Percentiles rank a stretch among this genome's conserved stretches.
Evolutionary conservation across 768 basidiomycete species (phyloP).

Genomic region (Kondoa malvinella): DNA sequence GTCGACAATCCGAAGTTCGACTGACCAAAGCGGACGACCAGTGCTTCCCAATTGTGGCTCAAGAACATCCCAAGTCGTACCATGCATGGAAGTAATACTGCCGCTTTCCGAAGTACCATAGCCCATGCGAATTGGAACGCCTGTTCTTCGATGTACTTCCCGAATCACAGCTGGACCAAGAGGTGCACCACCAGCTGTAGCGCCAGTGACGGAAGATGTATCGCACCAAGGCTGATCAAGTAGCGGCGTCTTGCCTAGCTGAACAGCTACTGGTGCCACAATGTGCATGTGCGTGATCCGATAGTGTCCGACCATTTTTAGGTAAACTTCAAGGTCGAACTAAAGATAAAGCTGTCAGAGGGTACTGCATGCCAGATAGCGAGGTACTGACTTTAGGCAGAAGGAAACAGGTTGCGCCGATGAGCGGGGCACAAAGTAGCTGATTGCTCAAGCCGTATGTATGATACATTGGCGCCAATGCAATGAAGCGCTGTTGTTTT

Average conservation of each 20-base stretch:
- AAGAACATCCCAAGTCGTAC: constrained; percentile 22
- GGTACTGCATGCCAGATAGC: neutral
- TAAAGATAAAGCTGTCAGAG: neutral
- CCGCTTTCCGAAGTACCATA: constrained; percentile 27
- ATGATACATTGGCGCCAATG: constrained; percentile 27
- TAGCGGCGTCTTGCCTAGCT: constrained; percentile 21
- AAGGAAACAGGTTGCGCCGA: constrained; percentile 24
- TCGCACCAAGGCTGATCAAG: constrained; percentile 22
- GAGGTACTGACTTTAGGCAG: constrained; percentile 19
- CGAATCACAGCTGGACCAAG: constrained; percentile 24
- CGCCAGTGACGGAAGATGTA: constrained; percentile 24
- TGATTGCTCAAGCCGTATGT: constrained; percentile 25
- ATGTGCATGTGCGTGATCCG: constrained; percentile 28
- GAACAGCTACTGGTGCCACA: constrained; percentile 29
- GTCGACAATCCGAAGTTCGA: constrained; percentile 20
- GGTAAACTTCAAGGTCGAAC: constrained; percentile 27
- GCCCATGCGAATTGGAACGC: constrained; percentile 26
- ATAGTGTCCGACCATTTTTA: constrained; percentile 24
- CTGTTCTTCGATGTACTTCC: constrained; percentile 24
- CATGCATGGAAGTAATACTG: constrained; percentile 20
- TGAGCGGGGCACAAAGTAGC: constrained; percentile 20
- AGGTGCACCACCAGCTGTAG: constrained; percentile 27
- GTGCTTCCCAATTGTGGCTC: constrained; percentile 21
- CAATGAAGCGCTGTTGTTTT: constrained; percentile 24
- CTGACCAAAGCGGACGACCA: constrained; percentile 11